phyloP scores from a whole-genome alignment of 257 asterid species.

The Primulina eburnea region DNA sequence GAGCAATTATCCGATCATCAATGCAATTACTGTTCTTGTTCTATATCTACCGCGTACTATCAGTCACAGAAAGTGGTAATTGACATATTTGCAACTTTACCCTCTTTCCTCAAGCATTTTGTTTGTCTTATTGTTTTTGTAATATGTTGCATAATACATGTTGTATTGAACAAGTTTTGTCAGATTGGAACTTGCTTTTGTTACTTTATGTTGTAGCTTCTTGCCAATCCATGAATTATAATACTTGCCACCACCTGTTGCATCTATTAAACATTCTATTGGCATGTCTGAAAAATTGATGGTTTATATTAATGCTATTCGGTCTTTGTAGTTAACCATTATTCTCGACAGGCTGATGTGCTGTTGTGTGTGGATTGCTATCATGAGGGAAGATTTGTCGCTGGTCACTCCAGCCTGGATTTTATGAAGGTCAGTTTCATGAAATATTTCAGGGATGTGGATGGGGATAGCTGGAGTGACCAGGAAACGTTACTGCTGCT shows the following conservation, averaged over 20 bases:
- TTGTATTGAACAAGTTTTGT: not conserved
- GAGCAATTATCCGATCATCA: slow-evolving; percentile 68
- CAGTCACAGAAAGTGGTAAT: slow-evolving; percentile 96
- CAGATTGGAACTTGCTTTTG: not conserved
- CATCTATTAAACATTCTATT: not conserved
- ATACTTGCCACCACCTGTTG: not conserved
- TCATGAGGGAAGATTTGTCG: slow-evolving; percentile 51
- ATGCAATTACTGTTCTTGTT: slow-evolving; percentile 66
- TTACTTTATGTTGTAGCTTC: not conserved
- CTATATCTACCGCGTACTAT: slow-evolving; percentile 58
- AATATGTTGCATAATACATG: not conserved
- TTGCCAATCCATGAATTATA: not conserved
- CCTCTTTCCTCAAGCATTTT: not conserved
- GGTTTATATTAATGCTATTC: not conserved
- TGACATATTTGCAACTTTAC: not conserved
- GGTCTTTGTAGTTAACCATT: slow-evolving; percentile 27
- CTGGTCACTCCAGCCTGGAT: slow-evolving; percentile 58
- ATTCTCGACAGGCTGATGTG: slow-evolving; percentile 45
- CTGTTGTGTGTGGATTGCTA: slow-evolving; percentile 54
- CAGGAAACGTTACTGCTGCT: slow-evolving; percentile 55
- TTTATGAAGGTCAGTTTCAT: slow-evolving; percentile 40
- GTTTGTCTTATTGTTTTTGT: not conserved
- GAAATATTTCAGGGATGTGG: slow-evolving; percentile 42
- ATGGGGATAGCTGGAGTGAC: slow-evolving; percentile 56
- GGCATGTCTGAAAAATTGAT: not conserved